Conservation (phyloP, 2,329 filamentous ascomycete genomes). For the Macrophomina tecta region DNA sequence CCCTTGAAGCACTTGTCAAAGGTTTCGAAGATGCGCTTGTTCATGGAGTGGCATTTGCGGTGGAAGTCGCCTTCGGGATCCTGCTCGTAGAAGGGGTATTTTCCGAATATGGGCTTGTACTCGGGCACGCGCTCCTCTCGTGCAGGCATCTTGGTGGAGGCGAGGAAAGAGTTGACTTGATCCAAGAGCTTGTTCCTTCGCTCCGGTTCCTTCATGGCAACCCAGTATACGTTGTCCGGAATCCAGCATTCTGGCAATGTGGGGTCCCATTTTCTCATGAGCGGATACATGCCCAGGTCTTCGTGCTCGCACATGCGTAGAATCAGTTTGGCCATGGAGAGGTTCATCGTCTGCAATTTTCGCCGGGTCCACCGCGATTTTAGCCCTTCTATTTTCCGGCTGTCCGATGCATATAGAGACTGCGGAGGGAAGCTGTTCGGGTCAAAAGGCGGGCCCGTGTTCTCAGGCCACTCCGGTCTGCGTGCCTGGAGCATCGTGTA, state of each 20-base stretch:
- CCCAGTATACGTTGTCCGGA: background rate
- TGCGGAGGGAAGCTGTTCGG: conserved; percentile 49
- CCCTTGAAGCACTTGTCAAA: conserved; percentile 23
- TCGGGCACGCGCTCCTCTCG: background rate
- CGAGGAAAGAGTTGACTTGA: background rate
- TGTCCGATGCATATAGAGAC: conserved; percentile 51
- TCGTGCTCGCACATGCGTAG: conserved; percentile 41
- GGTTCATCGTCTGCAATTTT: conserved; percentile 50
- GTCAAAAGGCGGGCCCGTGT: conserved; percentile 45
- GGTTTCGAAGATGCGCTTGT: conserved; percentile 39
- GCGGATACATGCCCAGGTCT: conserved; percentile 9
- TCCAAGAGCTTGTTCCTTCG: background rate
- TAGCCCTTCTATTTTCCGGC: conserved; percentile 39
- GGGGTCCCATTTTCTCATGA: background rate
- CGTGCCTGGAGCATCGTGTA: background rate
- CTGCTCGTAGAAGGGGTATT: conserved; percentile 43
- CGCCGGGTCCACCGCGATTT: conserved; percentile 46
- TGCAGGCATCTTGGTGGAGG: background rate
- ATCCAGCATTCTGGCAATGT: conserved; percentile 1
- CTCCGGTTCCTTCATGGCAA: background rate
- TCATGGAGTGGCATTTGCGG: conserved; percentile 38
- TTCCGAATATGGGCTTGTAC: conserved; percentile 1
- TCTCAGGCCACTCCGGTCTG: conserved; percentile 32
- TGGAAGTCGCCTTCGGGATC: conserved; percentile 47
- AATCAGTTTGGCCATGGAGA: conserved; percentile 49